Evolutionary conservation across 2,329 filamentous ascomycete species (phyloP).

Genomic region (Talaromyces albobiverticillius): DNA sequence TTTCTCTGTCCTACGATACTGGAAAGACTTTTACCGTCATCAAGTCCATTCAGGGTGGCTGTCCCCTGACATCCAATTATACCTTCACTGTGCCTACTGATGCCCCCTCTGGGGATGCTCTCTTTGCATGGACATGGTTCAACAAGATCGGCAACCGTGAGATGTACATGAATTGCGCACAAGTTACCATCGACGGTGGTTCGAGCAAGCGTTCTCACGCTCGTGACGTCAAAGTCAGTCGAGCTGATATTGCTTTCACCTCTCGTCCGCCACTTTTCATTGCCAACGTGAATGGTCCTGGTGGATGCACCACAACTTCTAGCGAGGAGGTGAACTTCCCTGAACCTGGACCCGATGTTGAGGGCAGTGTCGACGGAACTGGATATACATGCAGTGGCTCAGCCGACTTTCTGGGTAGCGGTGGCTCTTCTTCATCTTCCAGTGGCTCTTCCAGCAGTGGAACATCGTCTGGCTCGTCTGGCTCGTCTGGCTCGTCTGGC

Average conservation of each 20-base stretch:
- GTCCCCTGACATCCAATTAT: conserved; percentile 53
- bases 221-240: conserved; percentile 13
- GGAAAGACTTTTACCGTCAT: conserved; percentile 69
- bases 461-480: conserved; percentile 1
- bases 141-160: conserved; percentile 75
- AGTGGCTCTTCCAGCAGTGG: conserved; percentile 1
- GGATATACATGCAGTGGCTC: conserved; percentile 33
- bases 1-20: conserved; percentile 70
- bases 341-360: conserved; percentile 58
- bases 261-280: conserved; percentile 66
- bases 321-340: conserved; percentile 63
- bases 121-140: conserved; percentile 77
- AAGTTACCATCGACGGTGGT: conserved; percentile 56
- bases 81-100: conserved; percentile 65
- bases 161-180: conserved; percentile 85
- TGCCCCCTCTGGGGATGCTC: conserved; percentile 57
- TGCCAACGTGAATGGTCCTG: conserved; percentile 60
- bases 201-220: conserved; percentile 16
- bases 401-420: conserved; percentile 29
- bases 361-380: conserved; percentile 30
- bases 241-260: conserved; percentile 42
- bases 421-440: conserved; percentile 11
- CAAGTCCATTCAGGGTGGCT: conserved; percentile 60
- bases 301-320: conserved; percentile 57
- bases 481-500: conserved; percentile 14